These are phyloP conservation scores for Beauveria sp. DNA, from an alignment of 2,329 filamentous ascomycete species.

Conservation along the genomic window DNA sequence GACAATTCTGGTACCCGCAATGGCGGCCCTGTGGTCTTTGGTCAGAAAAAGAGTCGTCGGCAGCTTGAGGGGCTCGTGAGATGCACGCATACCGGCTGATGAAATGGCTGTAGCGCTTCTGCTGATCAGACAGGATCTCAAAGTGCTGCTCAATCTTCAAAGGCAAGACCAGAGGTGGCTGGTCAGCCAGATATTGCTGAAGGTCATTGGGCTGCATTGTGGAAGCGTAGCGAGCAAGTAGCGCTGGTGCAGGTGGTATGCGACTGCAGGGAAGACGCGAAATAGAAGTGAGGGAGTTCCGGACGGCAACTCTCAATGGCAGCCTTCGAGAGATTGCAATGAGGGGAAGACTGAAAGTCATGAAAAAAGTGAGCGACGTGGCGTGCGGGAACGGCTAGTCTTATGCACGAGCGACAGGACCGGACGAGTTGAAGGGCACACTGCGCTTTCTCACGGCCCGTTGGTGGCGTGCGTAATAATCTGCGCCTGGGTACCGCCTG, in stretches of 20 bases:
- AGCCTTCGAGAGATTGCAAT: slow-evolving; percentile 28
- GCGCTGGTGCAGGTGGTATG: slow-evolving; percentile 16
- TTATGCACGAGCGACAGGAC: slow-evolving; percentile 10
- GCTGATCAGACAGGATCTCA: slow-evolving; percentile 62
- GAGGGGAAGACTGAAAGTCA: slow-evolving; percentile 27
- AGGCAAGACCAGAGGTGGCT: slow-evolving; percentile 78
- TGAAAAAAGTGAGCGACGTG: slow-evolving; percentile 17
- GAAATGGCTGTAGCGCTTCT: slow-evolving; percentile 88
- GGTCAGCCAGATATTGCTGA: slow-evolving; percentile 80
- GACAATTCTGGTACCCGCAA: slow-evolving; percentile 70
- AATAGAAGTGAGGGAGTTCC: not conserved
- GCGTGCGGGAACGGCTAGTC: slow-evolving; percentile 13
- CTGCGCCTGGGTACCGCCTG: not conserved
- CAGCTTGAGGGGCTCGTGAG: not conserved
- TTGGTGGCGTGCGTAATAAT: not conserved
- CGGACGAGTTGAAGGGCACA: not conserved
- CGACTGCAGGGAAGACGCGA: not conserved
- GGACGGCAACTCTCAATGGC: slow-evolving; percentile 16
- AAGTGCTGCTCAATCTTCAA: slow-evolving; percentile 93
- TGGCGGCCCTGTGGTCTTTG: slow-evolving; percentile 53
- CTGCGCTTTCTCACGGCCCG: slow-evolving; percentile 8
- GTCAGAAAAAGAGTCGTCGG: slow-evolving; percentile 30
- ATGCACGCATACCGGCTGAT: slow-evolving; percentile 59
- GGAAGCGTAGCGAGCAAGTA: slow-evolving; percentile 13
- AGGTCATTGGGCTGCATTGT: slow-evolving; percentile 54